Conservation (phyloP, 495 filamentous ascomycete species). For the Penicillium turbatum region DNA sequence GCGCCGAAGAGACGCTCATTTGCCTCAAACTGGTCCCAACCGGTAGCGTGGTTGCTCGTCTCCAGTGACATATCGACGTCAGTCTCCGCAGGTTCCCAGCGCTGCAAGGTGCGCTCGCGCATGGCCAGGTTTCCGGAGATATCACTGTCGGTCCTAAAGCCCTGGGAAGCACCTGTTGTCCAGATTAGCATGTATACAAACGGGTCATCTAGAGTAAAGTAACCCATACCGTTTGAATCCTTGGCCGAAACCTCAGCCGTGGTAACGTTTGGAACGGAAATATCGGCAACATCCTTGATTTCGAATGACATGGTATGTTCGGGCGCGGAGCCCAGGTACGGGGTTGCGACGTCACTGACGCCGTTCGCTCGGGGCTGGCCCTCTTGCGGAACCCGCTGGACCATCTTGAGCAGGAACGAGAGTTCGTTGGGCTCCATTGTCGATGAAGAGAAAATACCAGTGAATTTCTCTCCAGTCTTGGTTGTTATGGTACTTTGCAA, state of each 20-base stretch:
- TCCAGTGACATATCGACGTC: slow-evolving; percentile 68
- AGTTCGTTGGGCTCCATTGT: slow-evolving; percentile 54
- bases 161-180: slow-evolving; percentile 44
- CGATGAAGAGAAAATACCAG: slow-evolving; percentile 63
- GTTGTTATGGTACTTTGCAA: slow-evolving; percentile 62
- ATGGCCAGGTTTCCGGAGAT: slow-evolving; percentile 70
- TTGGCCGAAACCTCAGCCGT: slow-evolving; percentile 49
- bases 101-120: slow-evolving; percentile 73
- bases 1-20: slow-evolving; percentile 86
- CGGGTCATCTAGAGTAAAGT: not conserved
- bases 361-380: slow-evolving; percentile 55
- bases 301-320: slow-evolving; percentile 76
- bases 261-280: slow-evolving; percentile 55
- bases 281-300: slow-evolving; percentile 67
- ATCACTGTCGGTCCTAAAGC: slow-evolving; percentile 82
- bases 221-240: slow-evolving; percentile 61
- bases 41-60: slow-evolving; percentile 37
- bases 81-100: slow-evolving; percentile 71
- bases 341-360: slow-evolving; percentile 41
- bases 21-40: slow-evolving; percentile 92
- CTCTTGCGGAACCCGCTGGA: slow-evolving; percentile 54
- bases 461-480: slow-evolving; percentile 67
- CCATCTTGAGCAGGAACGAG: slow-evolving; percentile 76
- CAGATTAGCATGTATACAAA: slow-evolving; percentile 3
- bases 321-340: slow-evolving; percentile 57